Conservation (phyloP, 169 alveolate genomes). For the Neospora caninum region DNA sequence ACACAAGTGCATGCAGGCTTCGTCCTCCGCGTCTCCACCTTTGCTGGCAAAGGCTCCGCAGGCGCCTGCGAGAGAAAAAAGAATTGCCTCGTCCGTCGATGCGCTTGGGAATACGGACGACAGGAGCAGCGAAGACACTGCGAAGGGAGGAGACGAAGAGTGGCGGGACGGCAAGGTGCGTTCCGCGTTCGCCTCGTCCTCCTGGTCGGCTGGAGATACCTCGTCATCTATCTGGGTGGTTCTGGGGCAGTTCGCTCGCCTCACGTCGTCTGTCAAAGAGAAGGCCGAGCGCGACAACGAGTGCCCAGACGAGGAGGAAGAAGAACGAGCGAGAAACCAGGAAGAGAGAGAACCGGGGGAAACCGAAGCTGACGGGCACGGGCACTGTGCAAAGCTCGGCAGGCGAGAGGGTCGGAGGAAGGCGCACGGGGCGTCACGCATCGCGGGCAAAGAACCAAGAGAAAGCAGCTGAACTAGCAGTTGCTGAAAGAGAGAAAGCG, state of each 20-base stretch:
- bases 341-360: neutral
- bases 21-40: neutral
- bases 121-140: neutral
- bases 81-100: neutral
- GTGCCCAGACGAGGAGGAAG: neutral
- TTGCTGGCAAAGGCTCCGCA: no score
- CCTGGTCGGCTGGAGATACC: no score
- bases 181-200: no score
- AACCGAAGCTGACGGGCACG: neutral
- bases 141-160: neutral
- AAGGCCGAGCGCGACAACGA: neutral
- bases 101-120: neutral
- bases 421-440: neutral
- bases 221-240: no score
- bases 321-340: neutral
- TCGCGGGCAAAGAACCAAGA: neutral
- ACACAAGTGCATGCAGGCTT: conserved; percentile 7
- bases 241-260: no score
- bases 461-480: neutral
- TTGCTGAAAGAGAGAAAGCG: neutral
- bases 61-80: no score
- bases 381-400: neutral
- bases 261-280: neutral
- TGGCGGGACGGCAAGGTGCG: no score
- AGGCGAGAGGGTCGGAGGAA: neutral